A percentile compares a stretch with the other conserved stretches of the same genome.
Conservation (phyloP, 1,139 yeast genomes). For the Protomyces arabidopsidicola region DNA sequence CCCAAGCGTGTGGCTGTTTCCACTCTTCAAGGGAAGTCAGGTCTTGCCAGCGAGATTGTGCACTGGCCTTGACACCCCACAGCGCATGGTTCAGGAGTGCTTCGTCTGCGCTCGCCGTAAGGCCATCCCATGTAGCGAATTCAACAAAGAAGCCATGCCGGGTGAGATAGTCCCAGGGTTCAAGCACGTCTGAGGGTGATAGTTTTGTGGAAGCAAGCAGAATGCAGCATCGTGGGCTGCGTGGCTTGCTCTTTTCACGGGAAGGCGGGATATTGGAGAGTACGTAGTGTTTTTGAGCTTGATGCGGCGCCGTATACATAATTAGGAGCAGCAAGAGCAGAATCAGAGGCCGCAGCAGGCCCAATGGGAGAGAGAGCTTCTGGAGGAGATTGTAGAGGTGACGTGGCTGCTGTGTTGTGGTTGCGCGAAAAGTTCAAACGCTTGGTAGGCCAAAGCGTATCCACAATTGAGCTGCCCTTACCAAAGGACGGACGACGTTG, state of each 20-base stretch:
- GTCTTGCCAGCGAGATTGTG: constrained; percentile 16
- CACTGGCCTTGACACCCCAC: constrained; percentile 4
- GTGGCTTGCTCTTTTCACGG: background rate
- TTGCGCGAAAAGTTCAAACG: too few species aligned
- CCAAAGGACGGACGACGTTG: too few species aligned
- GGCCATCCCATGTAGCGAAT: constrained; percentile 25
- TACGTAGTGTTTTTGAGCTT: constrained; percentile 1
- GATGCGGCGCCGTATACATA: constrained; percentile 18
- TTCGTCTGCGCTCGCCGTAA: constrained; percentile 12
- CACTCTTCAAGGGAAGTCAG: constrained; percentile 14
- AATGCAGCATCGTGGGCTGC: constrained; percentile 22
- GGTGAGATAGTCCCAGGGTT: constrained; percentile 23
- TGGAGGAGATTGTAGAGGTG: too few species aligned
- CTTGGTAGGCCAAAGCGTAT: too few species aligned
- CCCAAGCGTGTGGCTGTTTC: constrained; percentile 23
- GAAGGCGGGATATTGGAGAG: background rate
- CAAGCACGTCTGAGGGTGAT: constrained; percentile 8
- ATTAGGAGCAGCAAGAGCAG: background rate
- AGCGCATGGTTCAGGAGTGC: constrained; percentile 6
- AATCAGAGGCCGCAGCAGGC: background rate
- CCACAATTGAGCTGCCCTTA: too few species aligned
- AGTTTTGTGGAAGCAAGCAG: constrained; percentile 13
- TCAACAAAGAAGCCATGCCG: constrained; percentile 25
- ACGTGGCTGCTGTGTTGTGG: too few species aligned
- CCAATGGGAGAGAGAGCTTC: too few species aligned